Conservation (phyloP, 148 eudicot species). For the Selenicereus undatus region DNA sequence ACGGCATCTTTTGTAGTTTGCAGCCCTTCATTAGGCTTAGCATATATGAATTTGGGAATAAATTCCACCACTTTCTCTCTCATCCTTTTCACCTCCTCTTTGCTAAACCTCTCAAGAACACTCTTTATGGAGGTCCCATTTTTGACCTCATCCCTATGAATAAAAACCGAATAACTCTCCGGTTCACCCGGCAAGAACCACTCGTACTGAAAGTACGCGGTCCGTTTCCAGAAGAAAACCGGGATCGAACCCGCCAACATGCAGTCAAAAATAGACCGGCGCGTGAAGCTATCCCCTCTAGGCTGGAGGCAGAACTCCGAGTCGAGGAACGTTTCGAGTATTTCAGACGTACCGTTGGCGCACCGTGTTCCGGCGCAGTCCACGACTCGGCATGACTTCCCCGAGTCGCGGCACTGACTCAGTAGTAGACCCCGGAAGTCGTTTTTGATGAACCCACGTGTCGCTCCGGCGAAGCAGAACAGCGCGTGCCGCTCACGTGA, state of each 20-base stretch:
- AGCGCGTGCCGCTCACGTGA: slow-evolving; percentile 41
- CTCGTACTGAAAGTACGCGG: slow-evolving; percentile 78
- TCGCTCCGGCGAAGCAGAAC: slow-evolving; percentile 78
- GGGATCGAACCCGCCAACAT: slow-evolving; percentile 96
- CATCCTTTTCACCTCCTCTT: slow-evolving; percentile 54
- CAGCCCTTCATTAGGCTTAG: slow-evolving; percentile 49
- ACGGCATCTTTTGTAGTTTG: slow-evolving; percentile 63
- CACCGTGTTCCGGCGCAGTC: slow-evolving; percentile 65
- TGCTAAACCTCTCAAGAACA: slow-evolving; percentile 45
- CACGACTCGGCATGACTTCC: slow-evolving; percentile 54
- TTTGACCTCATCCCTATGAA: slow-evolving; percentile 63
- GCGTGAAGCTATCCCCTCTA: slow-evolving; percentile 82
- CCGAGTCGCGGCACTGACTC: slow-evolving; percentile 50
- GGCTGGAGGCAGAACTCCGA: slow-evolving; percentile 90
- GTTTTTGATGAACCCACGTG: slow-evolving; percentile 56
- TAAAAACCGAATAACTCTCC: slow-evolving; percentile 84
- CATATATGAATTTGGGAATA: slow-evolving; percentile 65
- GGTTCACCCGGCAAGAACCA: slow-evolving; percentile 81
- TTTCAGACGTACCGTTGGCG: slow-evolving; percentile 49
- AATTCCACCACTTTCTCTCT: slow-evolving; percentile 75
- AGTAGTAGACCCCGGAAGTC: slow-evolving; percentile 66
- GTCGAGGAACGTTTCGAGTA: slow-evolving; percentile 61
- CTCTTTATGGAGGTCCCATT: slow-evolving; percentile 58
- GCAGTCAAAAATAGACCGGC: slow-evolving; percentile 86
- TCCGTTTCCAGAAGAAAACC: slow-evolving; percentile 82